phyloP scores from a whole-genome alignment of 164 flowering plant genomes.

The Echeveria elegans region DNA sequence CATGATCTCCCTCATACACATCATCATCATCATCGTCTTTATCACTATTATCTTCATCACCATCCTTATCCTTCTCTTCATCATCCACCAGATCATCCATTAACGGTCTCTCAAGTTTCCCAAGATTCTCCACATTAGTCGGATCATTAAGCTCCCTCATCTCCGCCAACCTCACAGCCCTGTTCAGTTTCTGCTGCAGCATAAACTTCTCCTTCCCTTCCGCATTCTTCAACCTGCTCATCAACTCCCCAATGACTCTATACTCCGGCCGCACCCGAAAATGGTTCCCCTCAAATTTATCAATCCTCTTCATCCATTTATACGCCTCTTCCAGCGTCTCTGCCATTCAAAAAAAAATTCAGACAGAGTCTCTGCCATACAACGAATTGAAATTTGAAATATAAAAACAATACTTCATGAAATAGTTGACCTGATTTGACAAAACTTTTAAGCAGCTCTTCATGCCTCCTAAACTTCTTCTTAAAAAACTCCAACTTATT shows the following conservation, averaged over 20 bases:
- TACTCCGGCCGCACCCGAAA: constrained; percentile 44
- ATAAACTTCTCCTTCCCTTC: constrained; percentile 66
- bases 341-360: constrained; percentile 16
- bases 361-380: no score
- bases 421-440: constrained; percentile 15
- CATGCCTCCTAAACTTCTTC: constrained; percentile 46
- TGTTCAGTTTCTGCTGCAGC: constrained; percentile 70
- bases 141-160: constrained; percentile 90
- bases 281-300: constrained; percentile 78
- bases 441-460: constrained; percentile 45
- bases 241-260: constrained; percentile 79
- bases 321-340: constrained; percentile 65
- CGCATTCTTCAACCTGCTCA: constrained; percentile 59
- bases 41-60: constrained; percentile 27
- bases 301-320: constrained; percentile 55
- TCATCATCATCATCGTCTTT: constrained; percentile 41
- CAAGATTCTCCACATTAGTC: constrained; percentile 34
- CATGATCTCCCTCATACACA: constrained; percentile 59
- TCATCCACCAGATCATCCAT: background rate
- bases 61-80: constrained; percentile 12
- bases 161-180: constrained; percentile 64
- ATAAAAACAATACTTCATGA: no score
- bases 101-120: constrained; percentile 18
- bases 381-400: no score
- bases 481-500: constrained; percentile 30